phyloP scores from a whole-genome alignment of 1,284 basidiomycete genomes.

The Leccinum griseonigrum region DNA sequence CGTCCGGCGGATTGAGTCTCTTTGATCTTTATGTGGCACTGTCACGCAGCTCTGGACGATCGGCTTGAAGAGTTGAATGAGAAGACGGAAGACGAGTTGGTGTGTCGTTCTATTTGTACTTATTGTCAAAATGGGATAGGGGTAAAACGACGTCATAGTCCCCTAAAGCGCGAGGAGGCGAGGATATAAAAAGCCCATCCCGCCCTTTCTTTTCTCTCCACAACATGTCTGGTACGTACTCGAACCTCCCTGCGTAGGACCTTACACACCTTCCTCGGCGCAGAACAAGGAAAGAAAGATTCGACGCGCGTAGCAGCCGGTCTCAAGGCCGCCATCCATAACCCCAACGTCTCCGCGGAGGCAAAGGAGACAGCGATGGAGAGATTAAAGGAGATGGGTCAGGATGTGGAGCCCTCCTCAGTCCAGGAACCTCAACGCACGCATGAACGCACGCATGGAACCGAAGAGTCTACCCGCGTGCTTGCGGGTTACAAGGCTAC shows the following conservation, averaged over 20 bases:
- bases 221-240: conserved; percentile 26
- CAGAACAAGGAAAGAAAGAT: conserved; percentile 38
- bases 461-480: conserved; percentile 32
- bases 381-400: conserved; percentile 41
- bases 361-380: conserved; percentile 48
- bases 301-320: conserved; percentile 46
- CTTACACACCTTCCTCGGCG: background rate
- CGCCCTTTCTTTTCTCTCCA: background rate
- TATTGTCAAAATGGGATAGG: background rate
- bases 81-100: too few species aligned
- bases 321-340: conserved; percentile 53
- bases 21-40: too few species aligned
- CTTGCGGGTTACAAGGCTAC: conserved; percentile 55
- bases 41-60: too few species aligned
- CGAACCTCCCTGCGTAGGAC: background rate
- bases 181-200: conserved; percentile 1
- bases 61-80: too few species aligned
- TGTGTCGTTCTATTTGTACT: too few species aligned
- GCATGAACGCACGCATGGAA: background rate
- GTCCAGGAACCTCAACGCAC: conserved; percentile 1
- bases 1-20: too few species aligned
- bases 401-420: conserved; percentile 15
- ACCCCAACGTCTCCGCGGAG: conserved; percentile 50
- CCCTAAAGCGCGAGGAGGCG: conserved; percentile 11
- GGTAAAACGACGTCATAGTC: conserved; percentile 17